These are phyloP conservation scores for Erythrobasidium hasegawianum DNA, from an alignment of 1,284 basidiomycete species.

Conservation along the genomic window DNA sequence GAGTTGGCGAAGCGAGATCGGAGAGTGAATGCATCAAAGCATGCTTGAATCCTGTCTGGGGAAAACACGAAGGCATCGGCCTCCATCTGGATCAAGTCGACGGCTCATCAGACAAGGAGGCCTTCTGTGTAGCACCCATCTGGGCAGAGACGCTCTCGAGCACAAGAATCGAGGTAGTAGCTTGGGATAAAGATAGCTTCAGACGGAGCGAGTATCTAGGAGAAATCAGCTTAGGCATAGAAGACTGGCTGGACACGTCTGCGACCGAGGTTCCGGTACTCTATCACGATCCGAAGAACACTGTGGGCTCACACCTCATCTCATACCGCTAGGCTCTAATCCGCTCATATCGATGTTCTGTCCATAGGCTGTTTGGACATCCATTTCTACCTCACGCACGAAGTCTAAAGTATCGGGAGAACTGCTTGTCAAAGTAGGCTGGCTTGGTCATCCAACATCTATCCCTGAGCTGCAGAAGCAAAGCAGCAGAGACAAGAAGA, in stretches of 20 bases:
- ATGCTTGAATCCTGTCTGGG: conserved; percentile 67
- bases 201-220: conserved; percentile 76
- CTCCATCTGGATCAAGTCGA: conserved; percentile 42
- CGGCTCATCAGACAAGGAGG: conserved; percentile 57
- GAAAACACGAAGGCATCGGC: conserved; percentile 44
- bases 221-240: conserved; percentile 69
- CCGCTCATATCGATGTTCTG: background rate
- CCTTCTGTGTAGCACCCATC: conserved; percentile 81
- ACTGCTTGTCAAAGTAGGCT: conserved; percentile 29
- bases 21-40: conserved; percentile 16
- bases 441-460: conserved; percentile 2
- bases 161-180: conserved; percentile 65
- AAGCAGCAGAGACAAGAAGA: conserved; percentile 1
- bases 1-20: conserved; percentile 33
- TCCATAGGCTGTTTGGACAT: conserved; percentile 40
- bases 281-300: conserved; percentile 61
- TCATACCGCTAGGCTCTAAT: background rate
- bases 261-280: conserved; percentile 9
- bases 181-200: conserved; percentile 81
- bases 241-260: conserved; percentile 66
- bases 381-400: conserved; percentile 32
- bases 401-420: conserved; percentile 39
- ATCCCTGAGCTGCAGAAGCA: background rate
- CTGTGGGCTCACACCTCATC: conserved; percentile 50
- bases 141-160: conserved; percentile 46